Evolutionary conservation across 768 basidiomycete species (phyloP).

Genomic region (Podaxis sp.): DNA sequence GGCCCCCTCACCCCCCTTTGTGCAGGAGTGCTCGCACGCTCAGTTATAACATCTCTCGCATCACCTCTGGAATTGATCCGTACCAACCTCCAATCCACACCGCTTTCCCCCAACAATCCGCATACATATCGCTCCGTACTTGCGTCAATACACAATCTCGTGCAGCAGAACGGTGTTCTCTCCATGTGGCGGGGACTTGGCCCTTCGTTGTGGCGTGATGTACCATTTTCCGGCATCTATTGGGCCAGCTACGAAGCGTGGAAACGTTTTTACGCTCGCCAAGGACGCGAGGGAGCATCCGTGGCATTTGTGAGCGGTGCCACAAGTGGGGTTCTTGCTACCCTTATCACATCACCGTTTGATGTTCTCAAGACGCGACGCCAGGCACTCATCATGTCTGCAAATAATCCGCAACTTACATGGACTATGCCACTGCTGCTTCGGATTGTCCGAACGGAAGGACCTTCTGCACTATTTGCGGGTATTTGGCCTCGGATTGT

Average conservation of each 20-base stretch:
- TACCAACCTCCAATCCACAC: slow-evolving; percentile 90
- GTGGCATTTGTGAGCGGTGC: slow-evolving; percentile 91
- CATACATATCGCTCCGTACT: slow-evolving; percentile 78
- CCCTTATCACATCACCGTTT: slow-evolving; percentile 89
- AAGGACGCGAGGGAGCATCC: slow-evolving; percentile 52
- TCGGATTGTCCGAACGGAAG: slow-evolving; percentile 76
- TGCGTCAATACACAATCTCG: slow-evolving; percentile 51
- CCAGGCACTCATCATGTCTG: slow-evolving; percentile 76
- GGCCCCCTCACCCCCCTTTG: slow-evolving; percentile 59
- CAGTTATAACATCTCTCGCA: slow-evolving; percentile 67
- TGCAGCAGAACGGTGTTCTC: slow-evolving; percentile 56
- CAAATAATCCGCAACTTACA: slow-evolving; percentile 34
- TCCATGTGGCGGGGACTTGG: slow-evolving; percentile 90
- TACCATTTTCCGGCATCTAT: slow-evolving; percentile 95
- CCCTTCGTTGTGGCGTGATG: slow-evolving; percentile 93
- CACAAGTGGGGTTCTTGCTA: slow-evolving; percentile 80
- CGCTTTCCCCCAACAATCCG: slow-evolving; percentile 60
- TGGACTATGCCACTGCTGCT: slow-evolving; percentile 61
- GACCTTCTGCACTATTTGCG: slow-evolving; percentile 71
- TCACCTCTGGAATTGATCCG: slow-evolving; percentile 93
- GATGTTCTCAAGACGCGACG: slow-evolving; percentile 95
- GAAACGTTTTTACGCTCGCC: slow-evolving; percentile 57
- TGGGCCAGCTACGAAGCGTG: slow-evolving; percentile 93
- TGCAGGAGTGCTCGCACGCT: slow-evolving; percentile 81
- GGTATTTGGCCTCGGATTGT: slow-evolving; percentile 85